Evolutionary conservation across 2,329 filamentous ascomycete genomes (phyloP).

Genomic region (Juglanconis juglandina): DNA sequence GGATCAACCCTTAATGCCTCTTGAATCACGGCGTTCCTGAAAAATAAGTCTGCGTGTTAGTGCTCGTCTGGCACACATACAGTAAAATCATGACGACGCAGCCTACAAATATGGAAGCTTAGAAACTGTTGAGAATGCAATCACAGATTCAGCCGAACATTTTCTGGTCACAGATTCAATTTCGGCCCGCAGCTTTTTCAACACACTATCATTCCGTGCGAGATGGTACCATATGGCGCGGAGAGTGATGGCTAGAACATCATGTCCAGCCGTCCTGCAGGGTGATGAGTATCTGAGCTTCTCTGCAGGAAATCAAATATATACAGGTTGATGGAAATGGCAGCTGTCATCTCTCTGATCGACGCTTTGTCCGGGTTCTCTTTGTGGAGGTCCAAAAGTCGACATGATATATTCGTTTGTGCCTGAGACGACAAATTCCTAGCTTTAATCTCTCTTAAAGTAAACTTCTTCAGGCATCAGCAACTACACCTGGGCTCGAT

Average conservation of each 20-base stretch:
- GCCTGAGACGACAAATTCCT: not conserved
- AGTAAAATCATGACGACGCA: too few relatives aligned
- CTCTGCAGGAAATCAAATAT: not conserved
- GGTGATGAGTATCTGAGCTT: not conserved
- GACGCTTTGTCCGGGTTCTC: not conserved
- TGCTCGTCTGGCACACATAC: too few relatives aligned
- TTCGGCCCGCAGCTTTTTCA: not conserved
- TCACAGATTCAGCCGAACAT: too few relatives aligned
- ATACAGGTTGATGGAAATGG: not conserved
- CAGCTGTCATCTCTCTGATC: not conserved
- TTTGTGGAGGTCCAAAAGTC: not conserved
- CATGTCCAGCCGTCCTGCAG: not conserved
- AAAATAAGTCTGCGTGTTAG: too few relatives aligned
- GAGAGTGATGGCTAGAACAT: not conserved
- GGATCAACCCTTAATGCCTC: constrained; percentile 62
- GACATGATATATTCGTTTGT: not conserved
- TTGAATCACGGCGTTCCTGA: constrained; percentile 50
- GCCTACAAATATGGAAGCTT: not conserved
- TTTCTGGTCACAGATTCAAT: too few relatives aligned
- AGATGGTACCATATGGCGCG: not conserved
- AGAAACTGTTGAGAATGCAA: not conserved
- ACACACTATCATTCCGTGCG: not conserved
- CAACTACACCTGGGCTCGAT: not conserved
- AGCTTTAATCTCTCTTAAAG: not conserved
- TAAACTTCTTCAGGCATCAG: not conserved